phyloP scores from a whole-genome alignment of 192 early-diverging fungal genomes.

The Cetraspora pellucida region DNA sequence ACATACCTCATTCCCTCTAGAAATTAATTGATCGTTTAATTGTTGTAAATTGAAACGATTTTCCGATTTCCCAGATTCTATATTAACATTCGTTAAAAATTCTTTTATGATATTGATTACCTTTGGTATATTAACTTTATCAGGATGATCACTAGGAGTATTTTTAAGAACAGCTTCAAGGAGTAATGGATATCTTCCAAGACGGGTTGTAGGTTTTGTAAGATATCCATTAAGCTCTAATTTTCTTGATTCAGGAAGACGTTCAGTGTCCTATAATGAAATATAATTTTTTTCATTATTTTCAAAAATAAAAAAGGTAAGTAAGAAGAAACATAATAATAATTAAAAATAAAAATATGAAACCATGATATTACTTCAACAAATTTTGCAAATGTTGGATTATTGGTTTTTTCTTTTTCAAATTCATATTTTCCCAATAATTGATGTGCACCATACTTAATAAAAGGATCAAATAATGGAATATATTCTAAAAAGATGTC shows the following conservation, averaged over 20 bases:
- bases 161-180: conserved; percentile 80
- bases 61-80: conserved; percentile 86
- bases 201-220: conserved; percentile 82
- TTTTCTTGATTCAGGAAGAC: conserved; percentile 76
- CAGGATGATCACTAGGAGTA: conserved; percentile 81
- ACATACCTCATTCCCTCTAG: conserved; percentile 40
- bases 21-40: conserved; percentile 69
- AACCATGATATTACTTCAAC: conserved; percentile 57
- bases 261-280: conserved; percentile 62
- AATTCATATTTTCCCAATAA: conserved; percentile 79
- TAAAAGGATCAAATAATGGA: conserved; percentile 73
- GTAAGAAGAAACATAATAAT: neutral
- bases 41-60: conserved; percentile 81
- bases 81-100: conserved; percentile 79
- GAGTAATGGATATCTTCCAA: conserved; percentile 85
- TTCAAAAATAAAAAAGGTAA: neutral
- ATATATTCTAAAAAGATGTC: conserved; percentile 81
- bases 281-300: neutral
- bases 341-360: neutral
- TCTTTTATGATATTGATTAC: conserved; percentile 72
- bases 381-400: conserved; percentile 71
- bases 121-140: conserved; percentile 71
- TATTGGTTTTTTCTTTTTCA: conserved; percentile 75
- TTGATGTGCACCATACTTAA: conserved; percentile 86
- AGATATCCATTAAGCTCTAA: conserved; percentile 86